These are phyloP conservation scores for Aspergillus sp. DNA, from an alignment of 2,329 filamentous ascomycete species.

Conservation along the genomic window DNA sequence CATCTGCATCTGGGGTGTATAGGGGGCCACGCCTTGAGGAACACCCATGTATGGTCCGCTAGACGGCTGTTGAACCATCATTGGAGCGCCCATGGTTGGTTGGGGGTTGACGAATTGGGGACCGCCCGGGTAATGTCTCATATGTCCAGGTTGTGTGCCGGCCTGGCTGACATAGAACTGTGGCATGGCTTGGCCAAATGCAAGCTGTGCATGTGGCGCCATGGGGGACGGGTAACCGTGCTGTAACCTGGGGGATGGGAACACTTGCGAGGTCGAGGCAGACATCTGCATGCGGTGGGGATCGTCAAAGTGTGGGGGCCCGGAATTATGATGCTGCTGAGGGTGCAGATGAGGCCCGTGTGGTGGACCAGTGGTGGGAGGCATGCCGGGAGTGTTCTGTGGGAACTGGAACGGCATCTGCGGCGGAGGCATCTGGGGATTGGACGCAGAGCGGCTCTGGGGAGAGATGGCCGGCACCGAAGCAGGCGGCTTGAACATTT, in stretches of 20 bases:
- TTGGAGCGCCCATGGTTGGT: conserved; percentile 70
- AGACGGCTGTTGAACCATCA: conserved; percentile 79
- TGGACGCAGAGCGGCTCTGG: conserved; percentile 62
- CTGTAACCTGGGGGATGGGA: conserved; percentile 77
- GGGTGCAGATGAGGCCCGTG: conserved; percentile 76
- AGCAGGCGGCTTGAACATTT: conserved; percentile 73
- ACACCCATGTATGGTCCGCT: conserved; percentile 70
- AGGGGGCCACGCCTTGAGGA: conserved; percentile 69
- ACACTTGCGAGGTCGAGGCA: conserved; percentile 78
- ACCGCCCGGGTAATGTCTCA: conserved; percentile 71
- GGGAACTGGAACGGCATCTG: conserved; percentile 83
- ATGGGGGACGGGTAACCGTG: conserved; percentile 70
- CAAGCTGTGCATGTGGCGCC: conserved; percentile 68
- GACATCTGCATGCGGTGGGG: conserved; percentile 86
- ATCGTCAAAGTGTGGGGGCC: conserved; percentile 72
- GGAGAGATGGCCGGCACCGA: conserved; percentile 66
- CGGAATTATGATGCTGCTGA: conserved; percentile 70
- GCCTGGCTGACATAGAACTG: conserved; percentile 70
- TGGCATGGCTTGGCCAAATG: conserved; percentile 71
- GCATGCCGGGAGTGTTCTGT: conserved; percentile 68
- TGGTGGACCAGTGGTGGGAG: conserved; percentile 70
- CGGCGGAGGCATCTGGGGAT: conserved; percentile 74
- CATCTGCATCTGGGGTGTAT: conserved; percentile 75
- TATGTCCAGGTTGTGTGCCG: conserved; percentile 70
- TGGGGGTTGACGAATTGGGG: conserved; percentile 73